Percentiles rank a stretch among this genome's conserved stretches.
These are phyloP conservation scores for Trichoderma virens DNA, from an alignment of 495 filamentous ascomycete species.

Conservation along the genomic window DNA sequence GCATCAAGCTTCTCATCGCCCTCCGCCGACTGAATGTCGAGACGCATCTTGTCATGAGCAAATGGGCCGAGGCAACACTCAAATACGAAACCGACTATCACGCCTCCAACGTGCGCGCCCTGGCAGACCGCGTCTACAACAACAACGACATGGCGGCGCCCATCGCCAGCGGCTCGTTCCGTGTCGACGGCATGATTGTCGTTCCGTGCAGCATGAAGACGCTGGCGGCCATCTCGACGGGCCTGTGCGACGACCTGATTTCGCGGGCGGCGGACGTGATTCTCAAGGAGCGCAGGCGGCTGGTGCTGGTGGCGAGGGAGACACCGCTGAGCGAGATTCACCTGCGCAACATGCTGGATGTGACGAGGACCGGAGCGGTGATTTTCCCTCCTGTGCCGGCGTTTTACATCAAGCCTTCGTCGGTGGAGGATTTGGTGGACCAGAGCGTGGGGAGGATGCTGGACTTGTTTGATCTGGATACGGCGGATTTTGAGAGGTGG, in stretches of 20 bases:
- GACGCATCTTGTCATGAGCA: slow-evolving; percentile 36
- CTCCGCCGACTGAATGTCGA: slow-evolving; percentile 33
- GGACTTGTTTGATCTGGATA: slow-evolving; percentile 39
- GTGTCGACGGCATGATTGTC: slow-evolving; percentile 33
- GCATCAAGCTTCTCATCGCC: slow-evolving; percentile 29
- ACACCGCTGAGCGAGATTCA: slow-evolving; percentile 41
- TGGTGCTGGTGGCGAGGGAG: slow-evolving; percentile 37
- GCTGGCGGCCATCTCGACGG: slow-evolving; percentile 24
- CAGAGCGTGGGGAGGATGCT: slow-evolving; percentile 39
- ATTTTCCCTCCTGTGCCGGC: slow-evolving; percentile 40
- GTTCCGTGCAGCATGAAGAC: slow-evolving; percentile 38
- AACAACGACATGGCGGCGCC: slow-evolving; percentile 33
- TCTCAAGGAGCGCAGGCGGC: slow-evolving; percentile 34
- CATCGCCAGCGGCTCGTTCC: slow-evolving; percentile 31
- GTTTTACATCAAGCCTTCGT: slow-evolving; percentile 29
- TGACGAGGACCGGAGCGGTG: slow-evolving; percentile 29
- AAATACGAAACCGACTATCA: slow-evolving; percentile 36
- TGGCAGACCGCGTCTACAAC: slow-evolving; percentile 31
- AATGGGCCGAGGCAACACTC: slow-evolving; percentile 37
- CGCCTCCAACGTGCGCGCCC: slow-evolving; percentile 21
- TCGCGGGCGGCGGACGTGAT: slow-evolving; percentile 39
- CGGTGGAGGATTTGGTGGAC: slow-evolving; percentile 33
- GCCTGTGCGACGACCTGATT: slow-evolving; percentile 38
- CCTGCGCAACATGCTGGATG: slow-evolving; percentile 36
- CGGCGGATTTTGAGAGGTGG: slow-evolving; percentile 35